Conservation (phyloP, 805 yeast genomes). For the Yamadazyma tumulicola region DNA sequence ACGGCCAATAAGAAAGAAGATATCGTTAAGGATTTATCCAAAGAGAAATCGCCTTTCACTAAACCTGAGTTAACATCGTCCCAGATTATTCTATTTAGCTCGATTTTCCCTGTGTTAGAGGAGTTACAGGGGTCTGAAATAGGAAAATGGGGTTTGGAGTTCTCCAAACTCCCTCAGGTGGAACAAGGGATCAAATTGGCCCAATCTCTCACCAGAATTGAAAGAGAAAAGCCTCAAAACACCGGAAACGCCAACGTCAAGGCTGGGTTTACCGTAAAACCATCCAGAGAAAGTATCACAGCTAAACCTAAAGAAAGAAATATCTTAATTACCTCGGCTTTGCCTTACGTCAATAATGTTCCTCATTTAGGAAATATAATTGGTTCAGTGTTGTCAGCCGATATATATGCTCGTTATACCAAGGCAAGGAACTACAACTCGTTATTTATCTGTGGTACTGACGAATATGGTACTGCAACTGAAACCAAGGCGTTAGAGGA, state of each 20-base stretch:
- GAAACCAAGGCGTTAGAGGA: slow-evolving; percentile 98
- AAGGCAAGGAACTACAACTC: slow-evolving; percentile 87
- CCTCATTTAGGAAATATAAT: slow-evolving; percentile 97
- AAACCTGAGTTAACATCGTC: slow-evolving; percentile 39
- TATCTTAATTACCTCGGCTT: slow-evolving; percentile 88
- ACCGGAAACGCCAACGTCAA: slow-evolving; percentile 37
- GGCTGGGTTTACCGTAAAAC: slow-evolving; percentile 29
- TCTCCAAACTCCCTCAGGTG: slow-evolving; percentile 37
- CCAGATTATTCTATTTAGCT: slow-evolving; percentile 57
- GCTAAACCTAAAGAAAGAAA: slow-evolving; percentile 77
- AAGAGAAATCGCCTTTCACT: slow-evolving; percentile 14
- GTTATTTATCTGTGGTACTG: slow-evolving; percentile 91
- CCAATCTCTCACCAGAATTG: slow-evolving; percentile 41
- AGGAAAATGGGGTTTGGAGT: slow-evolving; percentile 41
- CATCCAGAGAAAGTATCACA: slow-evolving; percentile 24
- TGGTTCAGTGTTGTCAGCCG: slow-evolving; percentile 93
- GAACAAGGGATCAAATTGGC: slow-evolving; percentile 46
- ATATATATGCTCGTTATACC: slow-evolving; percentile 85
- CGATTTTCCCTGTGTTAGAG: slow-evolving; percentile 45
- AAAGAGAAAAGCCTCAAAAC: slow-evolving; percentile 35
- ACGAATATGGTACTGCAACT: slow-evolving; percentile 99
- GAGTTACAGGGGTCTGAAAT: slow-evolving; percentile 17
- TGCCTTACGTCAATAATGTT: slow-evolving; percentile 97
- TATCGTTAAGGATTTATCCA: slow-evolving; percentile 13
- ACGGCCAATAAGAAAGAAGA: slow-evolving; percentile 29